Percentiles rank a stretch among this genome's conserved stretches.
Conservation (phyloP, 768 basidiomycete species). For the Boletellus ananas region DNA sequence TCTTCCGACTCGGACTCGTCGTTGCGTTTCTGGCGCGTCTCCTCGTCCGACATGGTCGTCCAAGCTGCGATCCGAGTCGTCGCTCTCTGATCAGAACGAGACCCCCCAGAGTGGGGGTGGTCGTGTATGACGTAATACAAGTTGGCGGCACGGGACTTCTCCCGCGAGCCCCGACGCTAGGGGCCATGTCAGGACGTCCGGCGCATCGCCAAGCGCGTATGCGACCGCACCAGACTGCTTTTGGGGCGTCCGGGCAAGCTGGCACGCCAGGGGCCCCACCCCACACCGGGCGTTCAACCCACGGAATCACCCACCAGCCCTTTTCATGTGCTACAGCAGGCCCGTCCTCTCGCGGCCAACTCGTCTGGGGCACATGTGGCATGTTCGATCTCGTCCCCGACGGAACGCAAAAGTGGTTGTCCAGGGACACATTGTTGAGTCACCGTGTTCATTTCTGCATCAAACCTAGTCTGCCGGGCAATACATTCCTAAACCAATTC, state of each 20-base stretch:
- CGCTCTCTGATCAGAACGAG: slow-evolving; percentile 13
- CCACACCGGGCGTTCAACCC: no score
- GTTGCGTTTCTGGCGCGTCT: slow-evolving; percentile 57
- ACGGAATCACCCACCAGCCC: no score
- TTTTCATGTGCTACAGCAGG: no score
- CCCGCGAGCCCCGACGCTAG: background rate
- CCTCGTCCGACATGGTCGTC: slow-evolving; percentile 61
- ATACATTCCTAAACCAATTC: slow-evolving; percentile 7
- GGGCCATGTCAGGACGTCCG: no score
- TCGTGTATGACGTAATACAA: background rate
- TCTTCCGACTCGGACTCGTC: slow-evolving; percentile 74
- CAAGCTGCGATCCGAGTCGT: slow-evolving; percentile 4
- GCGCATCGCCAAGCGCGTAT: no score
- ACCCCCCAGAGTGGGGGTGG: slow-evolving; percentile 10
- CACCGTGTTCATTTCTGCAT: background rate
- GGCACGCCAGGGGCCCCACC: no score
- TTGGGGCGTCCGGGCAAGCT: no score
- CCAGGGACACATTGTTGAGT: slow-evolving; percentile 27
- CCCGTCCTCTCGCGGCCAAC: no score
- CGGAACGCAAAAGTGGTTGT: background rate
- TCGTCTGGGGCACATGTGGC: no score
- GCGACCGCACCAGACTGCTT: no score
- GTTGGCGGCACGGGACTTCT: background rate
- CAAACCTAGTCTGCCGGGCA: background rate
- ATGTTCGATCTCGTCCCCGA: no score